Conservation (phyloP, 73 alveolate species). For the Paramecium primaurelia region DNA sequence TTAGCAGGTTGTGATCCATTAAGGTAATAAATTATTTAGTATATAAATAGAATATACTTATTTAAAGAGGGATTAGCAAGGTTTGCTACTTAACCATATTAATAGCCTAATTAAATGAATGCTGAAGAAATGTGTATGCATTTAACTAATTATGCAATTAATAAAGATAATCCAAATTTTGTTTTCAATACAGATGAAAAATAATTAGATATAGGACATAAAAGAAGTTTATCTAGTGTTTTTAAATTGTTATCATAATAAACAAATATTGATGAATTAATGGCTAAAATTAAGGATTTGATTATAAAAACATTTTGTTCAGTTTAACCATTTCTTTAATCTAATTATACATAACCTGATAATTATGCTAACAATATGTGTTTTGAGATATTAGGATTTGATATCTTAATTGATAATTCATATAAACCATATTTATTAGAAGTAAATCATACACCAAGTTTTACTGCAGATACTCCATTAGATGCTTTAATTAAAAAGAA, state of each 20-base stretch:
- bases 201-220: constrained; percentile 83
- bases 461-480: constrained; percentile 78
- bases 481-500: constrained; percentile 76
- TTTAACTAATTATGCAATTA: constrained; percentile 90
- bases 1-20: constrained; percentile 92
- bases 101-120: constrained; percentile 72
- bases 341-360: constrained; percentile 74
- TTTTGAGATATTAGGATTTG: constrained; percentile 93
- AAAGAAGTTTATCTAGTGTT: constrained; percentile 69
- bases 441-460: constrained; percentile 92
- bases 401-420: constrained; percentile 77
- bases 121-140: constrained; percentile 81
- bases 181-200: constrained; percentile 75
- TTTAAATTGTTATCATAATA: neutral
- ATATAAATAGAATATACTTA: constrained; percentile 74
- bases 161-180: constrained; percentile 73
- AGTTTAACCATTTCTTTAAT: constrained; percentile 74
- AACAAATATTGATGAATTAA: constrained; percentile 59
- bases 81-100: constrained; percentile 93
- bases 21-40: neutral
- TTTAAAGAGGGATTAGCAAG: constrained; percentile 95
- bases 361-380: constrained; percentile 78
- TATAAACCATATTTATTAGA: constrained; percentile 88
- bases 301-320: constrained; percentile 83
- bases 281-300: constrained; percentile 80